A percentile compares a stretch with the other conserved stretches of the same genome.
phyloP scores from a whole-genome alignment of 2,329 filamentous ascomycete genomes.

The Teratosphaeria gauchensis region DNA sequence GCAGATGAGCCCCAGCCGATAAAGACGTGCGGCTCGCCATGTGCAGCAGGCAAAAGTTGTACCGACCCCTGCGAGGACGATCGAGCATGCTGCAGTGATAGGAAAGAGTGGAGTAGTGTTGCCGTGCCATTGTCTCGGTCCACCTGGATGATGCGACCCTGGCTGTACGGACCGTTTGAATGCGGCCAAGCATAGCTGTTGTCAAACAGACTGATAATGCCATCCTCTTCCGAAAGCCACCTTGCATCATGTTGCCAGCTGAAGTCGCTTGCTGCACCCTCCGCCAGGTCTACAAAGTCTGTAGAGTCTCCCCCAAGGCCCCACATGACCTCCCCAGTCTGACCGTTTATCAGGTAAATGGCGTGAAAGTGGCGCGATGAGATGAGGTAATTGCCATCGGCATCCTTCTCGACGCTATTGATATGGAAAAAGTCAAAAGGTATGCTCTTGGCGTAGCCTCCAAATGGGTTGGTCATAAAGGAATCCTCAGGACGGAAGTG shows the following conservation, averaged over 20 bases:
- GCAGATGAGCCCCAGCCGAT: constrained; percentile 44
- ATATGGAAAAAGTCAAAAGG: constrained; percentile 46
- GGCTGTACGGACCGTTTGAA: constrained; percentile 14
- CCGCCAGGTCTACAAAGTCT: constrained; percentile 17
- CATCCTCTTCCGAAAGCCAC: constrained; percentile 29
- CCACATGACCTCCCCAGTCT: constrained; percentile 43
- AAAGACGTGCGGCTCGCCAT: constrained; percentile 36
- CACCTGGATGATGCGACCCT: constrained; percentile 17
- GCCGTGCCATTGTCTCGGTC: constrained; percentile 19
- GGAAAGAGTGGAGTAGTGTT: constrained; percentile 16
- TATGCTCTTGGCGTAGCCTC: background rate
- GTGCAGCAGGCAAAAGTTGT: constrained; percentile 37
- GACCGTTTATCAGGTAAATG: constrained; percentile 38
- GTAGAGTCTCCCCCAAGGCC: constrained; percentile 30
- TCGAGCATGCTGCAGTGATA: constrained; percentile 27
- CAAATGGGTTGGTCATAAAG: constrained; percentile 7
- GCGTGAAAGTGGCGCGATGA: constrained; percentile 42
- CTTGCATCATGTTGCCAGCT: constrained; percentile 44
- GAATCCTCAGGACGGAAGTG: constrained; percentile 25
- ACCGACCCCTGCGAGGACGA: constrained; percentile 42
- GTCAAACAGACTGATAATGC: constrained; percentile 30
- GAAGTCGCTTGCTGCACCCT: constrained; percentile 24
- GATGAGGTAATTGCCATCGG: constrained; percentile 43
- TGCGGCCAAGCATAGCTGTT: constrained; percentile 34
- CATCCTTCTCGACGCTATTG: constrained; percentile 46